Conservation (phyloP, 2,329 filamentous ascomycete species). For the Fusarium coicis region DNA sequence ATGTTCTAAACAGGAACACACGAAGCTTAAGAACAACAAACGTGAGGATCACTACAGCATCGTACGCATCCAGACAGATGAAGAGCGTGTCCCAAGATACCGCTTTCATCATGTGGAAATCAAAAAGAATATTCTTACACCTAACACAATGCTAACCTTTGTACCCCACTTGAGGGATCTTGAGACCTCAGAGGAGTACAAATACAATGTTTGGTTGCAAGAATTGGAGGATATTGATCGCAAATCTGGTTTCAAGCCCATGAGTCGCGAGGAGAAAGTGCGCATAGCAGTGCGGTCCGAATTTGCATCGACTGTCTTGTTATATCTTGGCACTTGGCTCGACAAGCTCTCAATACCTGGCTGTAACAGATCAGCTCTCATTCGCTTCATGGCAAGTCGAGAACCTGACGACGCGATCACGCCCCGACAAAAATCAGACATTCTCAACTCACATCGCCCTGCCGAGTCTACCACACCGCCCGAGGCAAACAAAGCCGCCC, state of each 20-base stretch:
- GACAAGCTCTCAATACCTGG: slow-evolving; percentile 60
- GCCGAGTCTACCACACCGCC: slow-evolving; percentile 52
- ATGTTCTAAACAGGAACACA: slow-evolving; percentile 54
- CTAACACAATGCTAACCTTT: slow-evolving; percentile 69
- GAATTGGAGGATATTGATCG: slow-evolving; percentile 68
- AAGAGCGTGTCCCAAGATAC: slow-evolving; percentile 66
- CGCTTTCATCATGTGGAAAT: slow-evolving; percentile 70
- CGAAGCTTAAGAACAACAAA: slow-evolving; percentile 57
- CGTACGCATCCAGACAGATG: slow-evolving; percentile 60
- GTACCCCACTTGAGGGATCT: slow-evolving; percentile 69
- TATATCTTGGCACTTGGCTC: slow-evolving; percentile 67
- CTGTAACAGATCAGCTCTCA: slow-evolving; percentile 63
- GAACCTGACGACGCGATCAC: slow-evolving; percentile 61
- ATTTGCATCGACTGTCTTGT: slow-evolving; percentile 61
- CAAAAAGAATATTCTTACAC: slow-evolving; percentile 67
- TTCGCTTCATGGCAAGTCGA: slow-evolving; percentile 63
- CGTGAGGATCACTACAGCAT: slow-evolving; percentile 55
- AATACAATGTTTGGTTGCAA: slow-evolving; percentile 66
- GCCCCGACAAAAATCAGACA: slow-evolving; percentile 64
- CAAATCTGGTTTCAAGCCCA: slow-evolving; percentile 66
- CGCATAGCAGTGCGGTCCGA: slow-evolving; percentile 62
- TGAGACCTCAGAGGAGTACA: slow-evolving; percentile 64
- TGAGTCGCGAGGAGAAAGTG: slow-evolving; percentile 63
- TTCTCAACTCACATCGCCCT: slow-evolving; percentile 60
- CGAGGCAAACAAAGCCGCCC: slow-evolving; percentile 55